phyloP scores from a whole-genome alignment of 2,329 filamentous ascomycete genomes.

The Claviceps purpurea region DNA sequence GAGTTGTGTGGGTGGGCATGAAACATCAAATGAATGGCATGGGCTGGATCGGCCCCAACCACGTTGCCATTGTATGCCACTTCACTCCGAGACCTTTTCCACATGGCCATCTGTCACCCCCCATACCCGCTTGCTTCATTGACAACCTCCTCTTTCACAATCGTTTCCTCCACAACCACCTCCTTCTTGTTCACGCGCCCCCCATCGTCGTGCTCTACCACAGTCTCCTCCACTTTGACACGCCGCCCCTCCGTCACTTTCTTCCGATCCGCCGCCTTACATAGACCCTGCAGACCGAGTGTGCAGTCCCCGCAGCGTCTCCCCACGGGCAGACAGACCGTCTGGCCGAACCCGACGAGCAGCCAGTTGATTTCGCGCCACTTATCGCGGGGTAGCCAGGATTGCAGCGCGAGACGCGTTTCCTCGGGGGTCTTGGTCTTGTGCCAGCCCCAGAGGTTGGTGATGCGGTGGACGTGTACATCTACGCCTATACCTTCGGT shows the following conservation, averaged over 20 bases:
- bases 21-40: too few relatives aligned
- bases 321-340: conserved; percentile 68
- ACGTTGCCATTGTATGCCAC: too few relatives aligned
- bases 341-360: conserved; percentile 80
- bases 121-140: neutral
- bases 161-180: conserved; percentile 10
- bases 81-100: too few relatives aligned
- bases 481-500: conserved; percentile 79
- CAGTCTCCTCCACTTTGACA: conserved; percentile 17
- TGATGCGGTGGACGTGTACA: conserved; percentile 89
- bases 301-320: conserved; percentile 77
- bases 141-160: conserved; percentile 11
- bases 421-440: conserved; percentile 70
- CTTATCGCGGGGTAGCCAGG: conserved; percentile 69
- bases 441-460: conserved; percentile 89
- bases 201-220: conserved; percentile 13
- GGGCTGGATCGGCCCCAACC: too few relatives aligned
- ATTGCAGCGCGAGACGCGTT: conserved; percentile 60
- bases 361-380: conserved; percentile 91
- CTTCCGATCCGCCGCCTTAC: conserved; percentile 54
- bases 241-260: conserved; percentile 47
- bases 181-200: conserved; percentile 11
- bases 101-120: too few relatives aligned
- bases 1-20: too few relatives aligned
- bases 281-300: conserved; percentile 62